phyloP scores from a whole-genome alignment of 2,329 filamentous ascomycete genomes.

The Colletotrichum tanaceti region DNA sequence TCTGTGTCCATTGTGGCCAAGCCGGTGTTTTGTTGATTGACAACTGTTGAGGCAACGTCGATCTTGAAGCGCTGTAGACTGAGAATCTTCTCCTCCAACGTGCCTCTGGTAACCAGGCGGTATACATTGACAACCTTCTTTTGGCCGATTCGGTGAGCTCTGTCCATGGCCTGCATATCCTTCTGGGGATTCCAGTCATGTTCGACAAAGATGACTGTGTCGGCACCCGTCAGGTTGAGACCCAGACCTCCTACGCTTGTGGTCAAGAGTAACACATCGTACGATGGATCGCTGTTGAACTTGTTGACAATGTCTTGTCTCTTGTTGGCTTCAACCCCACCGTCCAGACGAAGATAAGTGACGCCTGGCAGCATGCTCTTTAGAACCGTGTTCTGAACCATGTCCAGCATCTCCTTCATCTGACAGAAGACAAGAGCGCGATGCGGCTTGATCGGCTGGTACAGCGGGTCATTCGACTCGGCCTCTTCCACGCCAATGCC shows the following conservation, averaged over 20 bases:
- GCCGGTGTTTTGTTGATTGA: conserved; percentile 98
- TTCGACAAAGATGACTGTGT: conserved; percentile 99
- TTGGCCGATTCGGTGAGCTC: conserved; percentile 96
- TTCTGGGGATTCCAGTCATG: conserved; percentile 99
- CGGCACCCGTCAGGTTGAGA: conserved; percentile 93
- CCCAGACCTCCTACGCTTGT: conserved; percentile 95
- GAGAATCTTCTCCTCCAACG: conserved; percentile 97
- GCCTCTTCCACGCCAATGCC: conserved; percentile 85
- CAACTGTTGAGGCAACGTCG: conserved; percentile 96
- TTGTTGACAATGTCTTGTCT: conserved; percentile 98
- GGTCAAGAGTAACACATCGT: conserved; percentile 92
- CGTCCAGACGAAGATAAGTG: conserved; percentile 93
- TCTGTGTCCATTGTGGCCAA: conserved; percentile 97
- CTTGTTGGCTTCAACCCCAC: conserved; percentile 89
- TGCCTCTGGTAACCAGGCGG: conserved; percentile 93
- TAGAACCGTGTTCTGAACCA: conserved; percentile 94
- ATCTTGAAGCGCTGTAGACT: conserved; percentile 99
- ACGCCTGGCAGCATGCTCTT: conserved; percentile 92
- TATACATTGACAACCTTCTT: conserved; percentile 99
- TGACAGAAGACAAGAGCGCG: conserved; percentile 97
- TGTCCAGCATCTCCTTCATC: conserved; percentile 99
- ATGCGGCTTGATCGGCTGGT: conserved; percentile 92
- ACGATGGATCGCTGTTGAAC: conserved; percentile 97
- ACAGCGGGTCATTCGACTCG: conserved; percentile 69
- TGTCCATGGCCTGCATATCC: conserved; percentile 98